These are phyloP conservation scores for Betula pendula DNA, from an alignment of 306 rosid genomes.

Conservation along the genomic window DNA sequence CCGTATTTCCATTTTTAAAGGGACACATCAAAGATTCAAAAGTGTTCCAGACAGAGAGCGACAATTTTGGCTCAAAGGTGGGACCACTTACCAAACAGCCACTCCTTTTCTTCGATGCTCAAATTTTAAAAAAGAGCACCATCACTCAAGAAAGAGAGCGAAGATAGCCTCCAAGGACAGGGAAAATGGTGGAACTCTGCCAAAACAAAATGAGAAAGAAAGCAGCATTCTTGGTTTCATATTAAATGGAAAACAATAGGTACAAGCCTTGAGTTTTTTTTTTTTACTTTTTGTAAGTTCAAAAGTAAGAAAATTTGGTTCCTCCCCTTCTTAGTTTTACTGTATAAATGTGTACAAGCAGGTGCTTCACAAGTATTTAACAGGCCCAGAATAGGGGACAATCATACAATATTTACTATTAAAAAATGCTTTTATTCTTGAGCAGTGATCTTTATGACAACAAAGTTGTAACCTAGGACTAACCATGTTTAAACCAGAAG, in stretches of 20 bases:
- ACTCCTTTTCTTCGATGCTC: no score
- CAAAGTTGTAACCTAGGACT: not conserved
- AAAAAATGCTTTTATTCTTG: no score
- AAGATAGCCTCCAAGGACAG: no score
- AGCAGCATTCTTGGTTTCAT: no score
- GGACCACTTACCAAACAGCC: not conserved
- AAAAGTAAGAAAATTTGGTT: not conserved
- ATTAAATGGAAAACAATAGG: not conserved
- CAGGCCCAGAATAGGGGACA: not conserved
- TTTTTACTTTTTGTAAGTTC: not conserved
- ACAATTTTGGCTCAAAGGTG: not conserved
- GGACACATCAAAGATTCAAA: not conserved
- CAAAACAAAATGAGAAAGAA: no score
- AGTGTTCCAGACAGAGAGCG: not conserved
- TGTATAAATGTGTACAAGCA: not conserved
- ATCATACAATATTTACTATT: not conserved
- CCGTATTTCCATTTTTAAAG: not conserved
- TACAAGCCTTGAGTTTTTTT: not conserved
- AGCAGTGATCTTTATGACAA: no score
- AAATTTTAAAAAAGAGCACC: not conserved
- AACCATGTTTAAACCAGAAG: not conserved
- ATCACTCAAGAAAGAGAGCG: no score
- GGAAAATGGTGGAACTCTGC: no score
- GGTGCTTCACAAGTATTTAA: not conserved
- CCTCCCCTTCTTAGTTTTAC: not conserved